Evolutionary conservation across 225 moss, liverwort and hornwort species (phyloP).

Genomic region (Asterella californica): DNA sequence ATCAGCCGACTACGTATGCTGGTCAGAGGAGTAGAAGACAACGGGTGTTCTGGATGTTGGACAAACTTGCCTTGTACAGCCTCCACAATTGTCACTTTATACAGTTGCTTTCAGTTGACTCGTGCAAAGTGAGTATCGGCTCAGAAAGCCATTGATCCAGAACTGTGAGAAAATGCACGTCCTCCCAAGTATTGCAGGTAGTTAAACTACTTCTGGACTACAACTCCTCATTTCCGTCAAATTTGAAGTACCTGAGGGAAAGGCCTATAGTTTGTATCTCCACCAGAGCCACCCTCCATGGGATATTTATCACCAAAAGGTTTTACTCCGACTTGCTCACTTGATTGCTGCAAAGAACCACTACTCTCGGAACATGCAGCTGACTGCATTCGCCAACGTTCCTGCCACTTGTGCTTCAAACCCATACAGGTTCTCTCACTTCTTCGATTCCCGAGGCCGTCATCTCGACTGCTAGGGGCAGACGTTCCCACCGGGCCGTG

Average conservation of each 20-base stretch:
- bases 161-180: neutral
- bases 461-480: slow-evolving; percentile 15
- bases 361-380: slow-evolving; percentile 40
- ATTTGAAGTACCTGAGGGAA: slow-evolving; percentile 46
- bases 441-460: slow-evolving; percentile 26
- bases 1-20: slow-evolving; percentile 30
- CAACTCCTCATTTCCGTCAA: slow-evolving; percentile 28
- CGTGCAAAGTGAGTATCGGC: neutral
- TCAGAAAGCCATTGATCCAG: neutral
- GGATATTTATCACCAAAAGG: slow-evolving; percentile 34
- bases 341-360: slow-evolving; percentile 34
- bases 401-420: slow-evolving; percentile 59
- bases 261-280: slow-evolving; percentile 39
- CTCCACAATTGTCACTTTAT: slow-evolving; percentile 13
- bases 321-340: slow-evolving; percentile 25
- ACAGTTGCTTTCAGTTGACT: slow-evolving; percentile 23
- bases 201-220: neutral
- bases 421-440: slow-evolving; percentile 54
- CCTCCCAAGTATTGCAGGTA: neutral
- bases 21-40: slow-evolving; percentile 1
- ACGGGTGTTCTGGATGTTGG: slow-evolving; percentile 6
- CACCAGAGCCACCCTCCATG: slow-evolving; percentile 38
- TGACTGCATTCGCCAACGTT: slow-evolving; percentile 53
- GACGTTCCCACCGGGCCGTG: slow-evolving; percentile 4
- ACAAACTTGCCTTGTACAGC: slow-evolving; percentile 20